These are phyloP conservation scores for Alternaria sp. DNA, from an alignment of 2,329 filamentous ascomycete genomes.

Conservation along the genomic window DNA sequence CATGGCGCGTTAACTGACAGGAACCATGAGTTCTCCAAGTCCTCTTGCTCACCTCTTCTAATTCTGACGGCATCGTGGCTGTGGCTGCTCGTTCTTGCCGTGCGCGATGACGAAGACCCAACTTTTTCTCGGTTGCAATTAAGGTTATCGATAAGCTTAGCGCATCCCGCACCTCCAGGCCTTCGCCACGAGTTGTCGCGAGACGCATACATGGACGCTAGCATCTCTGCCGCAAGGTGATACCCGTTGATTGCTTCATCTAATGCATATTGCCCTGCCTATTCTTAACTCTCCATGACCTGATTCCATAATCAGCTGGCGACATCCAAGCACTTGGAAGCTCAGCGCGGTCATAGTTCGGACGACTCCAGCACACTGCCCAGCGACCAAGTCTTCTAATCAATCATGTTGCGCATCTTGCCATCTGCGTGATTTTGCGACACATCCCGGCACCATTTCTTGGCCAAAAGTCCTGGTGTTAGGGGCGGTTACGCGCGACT, in stretches of 20 bases:
- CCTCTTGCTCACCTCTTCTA: slow-evolving; percentile 55
- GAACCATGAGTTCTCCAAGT: too few species aligned
- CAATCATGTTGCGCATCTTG: not conserved
- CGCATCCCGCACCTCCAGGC: slow-evolving; percentile 7
- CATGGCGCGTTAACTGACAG: not conserved
- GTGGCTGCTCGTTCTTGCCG: slow-evolving; percentile 16
- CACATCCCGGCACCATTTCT: slow-evolving; percentile 1
- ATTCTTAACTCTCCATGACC: slow-evolving; percentile 9
- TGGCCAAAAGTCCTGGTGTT: slow-evolving; percentile 8
- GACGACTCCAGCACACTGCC: slow-evolving; percentile 4
- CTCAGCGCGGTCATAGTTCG: slow-evolving; percentile 3
- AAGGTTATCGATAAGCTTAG: slow-evolving; percentile 48
- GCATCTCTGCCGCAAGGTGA: slow-evolving; percentile 10
- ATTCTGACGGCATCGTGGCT: slow-evolving; percentile 58
- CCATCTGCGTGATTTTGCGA: slow-evolving; percentile 3
- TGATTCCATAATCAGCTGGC: not conserved
- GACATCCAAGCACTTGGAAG: not conserved
- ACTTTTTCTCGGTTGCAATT: slow-evolving; percentile 34
- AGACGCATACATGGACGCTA: slow-evolving; percentile 5
- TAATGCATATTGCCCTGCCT: slow-evolving; percentile 12
- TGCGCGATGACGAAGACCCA: slow-evolving; percentile 35
- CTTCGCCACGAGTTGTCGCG: slow-evolving; percentile 11
- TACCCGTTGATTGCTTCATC: slow-evolving; percentile 15
- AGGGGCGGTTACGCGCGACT: slow-evolving; percentile 24
- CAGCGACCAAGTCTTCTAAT: slow-evolving; percentile 1